phyloP scores from a whole-genome alignment of 2,329 filamentous ascomycete genomes.

The Colletotrichum sidae region DNA sequence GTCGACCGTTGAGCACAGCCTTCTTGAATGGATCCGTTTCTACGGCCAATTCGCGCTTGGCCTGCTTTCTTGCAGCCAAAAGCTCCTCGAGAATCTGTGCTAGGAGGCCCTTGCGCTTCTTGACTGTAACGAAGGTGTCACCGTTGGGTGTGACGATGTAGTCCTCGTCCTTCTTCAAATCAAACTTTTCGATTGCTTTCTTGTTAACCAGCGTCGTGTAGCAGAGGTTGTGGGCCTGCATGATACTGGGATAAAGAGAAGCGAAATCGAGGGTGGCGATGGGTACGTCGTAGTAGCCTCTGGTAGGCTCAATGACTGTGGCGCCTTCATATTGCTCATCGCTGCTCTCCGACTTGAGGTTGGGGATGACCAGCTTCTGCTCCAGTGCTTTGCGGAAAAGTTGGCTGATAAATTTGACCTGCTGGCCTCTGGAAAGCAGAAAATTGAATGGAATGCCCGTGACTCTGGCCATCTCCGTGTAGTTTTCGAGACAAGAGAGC shows the following conservation, averaged over 20 bases:
- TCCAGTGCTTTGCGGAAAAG: slow-evolving; percentile 95
- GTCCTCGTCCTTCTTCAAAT: slow-evolving; percentile 87
- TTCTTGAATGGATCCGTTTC: slow-evolving; percentile 98
- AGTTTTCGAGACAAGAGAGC: slow-evolving; percentile 97
- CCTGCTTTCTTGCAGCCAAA: slow-evolving; percentile 90
- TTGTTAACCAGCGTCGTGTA: slow-evolving; percentile 94
- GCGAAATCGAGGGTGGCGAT: slow-evolving; percentile 98
- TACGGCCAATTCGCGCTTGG: slow-evolving; percentile 87
- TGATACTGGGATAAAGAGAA: slow-evolving; percentile 97
- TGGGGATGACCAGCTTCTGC: slow-evolving; percentile 93
- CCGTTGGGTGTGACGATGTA: slow-evolving; percentile 97
- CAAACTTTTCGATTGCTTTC: slow-evolving; percentile 78
- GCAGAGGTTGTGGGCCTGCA: slow-evolving; percentile 97
- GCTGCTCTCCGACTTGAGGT: slow-evolving; percentile 75
- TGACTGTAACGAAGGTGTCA: slow-evolving; percentile 89
- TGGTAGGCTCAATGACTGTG: slow-evolving; percentile 94
- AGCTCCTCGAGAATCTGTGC: slow-evolving; percentile 97
- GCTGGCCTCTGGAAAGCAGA: slow-evolving; percentile 90
- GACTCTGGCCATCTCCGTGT: slow-evolving; percentile 99
- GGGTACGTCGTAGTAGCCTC: slow-evolving; percentile 94
- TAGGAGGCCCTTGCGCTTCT: slow-evolving; percentile 90
- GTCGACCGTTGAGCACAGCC: slow-evolving; percentile 96
- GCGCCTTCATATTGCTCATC: slow-evolving; percentile 98
- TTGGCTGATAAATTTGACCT: slow-evolving; percentile 98
- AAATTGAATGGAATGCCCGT: slow-evolving; percentile 98